Percentiles rank a stretch among this genome's conserved stretches.
phyloP scores from a whole-genome alignment of 345 rosid genomes.

The Theobroma cacao region DNA sequence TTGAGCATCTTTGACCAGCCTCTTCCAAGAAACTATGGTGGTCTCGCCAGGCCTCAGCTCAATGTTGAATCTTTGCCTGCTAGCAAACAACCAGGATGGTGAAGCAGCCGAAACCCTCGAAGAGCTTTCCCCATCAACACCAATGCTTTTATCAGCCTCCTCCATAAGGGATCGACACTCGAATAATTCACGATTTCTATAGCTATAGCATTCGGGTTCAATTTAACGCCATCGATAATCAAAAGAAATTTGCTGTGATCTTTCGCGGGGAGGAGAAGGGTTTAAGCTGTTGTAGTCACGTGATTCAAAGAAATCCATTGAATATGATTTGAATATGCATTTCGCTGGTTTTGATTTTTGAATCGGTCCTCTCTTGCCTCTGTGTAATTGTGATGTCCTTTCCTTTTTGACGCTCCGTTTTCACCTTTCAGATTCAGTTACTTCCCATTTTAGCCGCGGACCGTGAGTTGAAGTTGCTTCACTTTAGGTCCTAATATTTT shows the following conservation, averaged over 20 bases:
- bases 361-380: background rate
- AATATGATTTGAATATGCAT: background rate
- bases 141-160: constrained; percentile 22
- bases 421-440: too few relatives aligned
- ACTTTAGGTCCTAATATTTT: too few relatives aligned
- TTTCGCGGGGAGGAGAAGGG: background rate
- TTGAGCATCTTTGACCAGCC: constrained; percentile 26
- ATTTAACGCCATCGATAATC: background rate
- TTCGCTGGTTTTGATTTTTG: background rate
- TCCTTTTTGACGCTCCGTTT: too few relatives aligned
- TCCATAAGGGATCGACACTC: background rate
- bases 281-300: background rate
- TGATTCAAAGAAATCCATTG: background rate
- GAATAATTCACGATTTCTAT: background rate
- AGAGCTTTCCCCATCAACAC: constrained; percentile 15
- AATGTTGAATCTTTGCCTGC: constrained; percentile 30
- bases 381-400: too few relatives aligned
- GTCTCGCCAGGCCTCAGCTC: constrained; percentile 42
- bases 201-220: background rate
- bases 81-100: constrained; percentile 5
- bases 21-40: constrained; percentile 42
- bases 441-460: too few relatives aligned
- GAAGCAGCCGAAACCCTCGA: constrained; percentile 12
- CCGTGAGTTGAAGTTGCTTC: too few relatives aligned
- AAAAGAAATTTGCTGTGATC: background rate